Percentiles rank a stretch among this genome's conserved stretches.
These are phyloP conservation scores for Balakata baccata DNA, from an alignment of 345 rosid genomes.

Conservation along the genomic window DNA sequence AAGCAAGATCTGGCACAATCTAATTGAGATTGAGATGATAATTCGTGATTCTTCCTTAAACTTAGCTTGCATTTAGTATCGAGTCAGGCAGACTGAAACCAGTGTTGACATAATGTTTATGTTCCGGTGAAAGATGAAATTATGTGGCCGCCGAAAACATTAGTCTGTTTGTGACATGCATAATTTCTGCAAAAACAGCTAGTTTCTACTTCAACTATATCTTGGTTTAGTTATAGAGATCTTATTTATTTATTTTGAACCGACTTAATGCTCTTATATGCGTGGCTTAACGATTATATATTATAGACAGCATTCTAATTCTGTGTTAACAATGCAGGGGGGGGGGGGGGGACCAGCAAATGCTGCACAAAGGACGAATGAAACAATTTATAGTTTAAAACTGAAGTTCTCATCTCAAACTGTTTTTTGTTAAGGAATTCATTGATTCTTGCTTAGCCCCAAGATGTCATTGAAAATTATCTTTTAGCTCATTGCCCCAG, in stretches of 20 bases:
- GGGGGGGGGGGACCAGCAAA: not conserved
- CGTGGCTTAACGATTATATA: not conserved
- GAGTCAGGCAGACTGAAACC: no score
- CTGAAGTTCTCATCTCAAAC: not conserved
- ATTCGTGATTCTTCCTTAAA: not conserved
- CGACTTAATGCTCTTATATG: not conserved
- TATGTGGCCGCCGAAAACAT: not conserved
- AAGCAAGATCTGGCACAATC: not conserved
- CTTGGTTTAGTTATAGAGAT: not conserved
- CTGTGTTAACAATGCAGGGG: not conserved
- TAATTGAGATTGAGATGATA: constrained; percentile 1
- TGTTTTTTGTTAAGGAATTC: not conserved
- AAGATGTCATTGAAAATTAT: not conserved
- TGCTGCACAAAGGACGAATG: not conserved
- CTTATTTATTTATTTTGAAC: no score
- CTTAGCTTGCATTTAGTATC: not conserved
- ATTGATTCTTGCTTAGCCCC: constrained; percentile 1
- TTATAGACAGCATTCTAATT: not conserved
- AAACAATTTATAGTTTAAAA: not conserved
- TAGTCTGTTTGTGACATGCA: not conserved
- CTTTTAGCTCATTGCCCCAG: not conserved
- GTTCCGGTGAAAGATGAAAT: not conserved
- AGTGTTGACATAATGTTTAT: no score
- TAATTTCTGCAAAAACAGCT: not conserved
- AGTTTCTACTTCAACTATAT: not conserved